These are phyloP conservation scores for Sabuloglossum arenarium DNA, from an alignment of 495 filamentous ascomycete species.

Conservation along the genomic window DNA sequence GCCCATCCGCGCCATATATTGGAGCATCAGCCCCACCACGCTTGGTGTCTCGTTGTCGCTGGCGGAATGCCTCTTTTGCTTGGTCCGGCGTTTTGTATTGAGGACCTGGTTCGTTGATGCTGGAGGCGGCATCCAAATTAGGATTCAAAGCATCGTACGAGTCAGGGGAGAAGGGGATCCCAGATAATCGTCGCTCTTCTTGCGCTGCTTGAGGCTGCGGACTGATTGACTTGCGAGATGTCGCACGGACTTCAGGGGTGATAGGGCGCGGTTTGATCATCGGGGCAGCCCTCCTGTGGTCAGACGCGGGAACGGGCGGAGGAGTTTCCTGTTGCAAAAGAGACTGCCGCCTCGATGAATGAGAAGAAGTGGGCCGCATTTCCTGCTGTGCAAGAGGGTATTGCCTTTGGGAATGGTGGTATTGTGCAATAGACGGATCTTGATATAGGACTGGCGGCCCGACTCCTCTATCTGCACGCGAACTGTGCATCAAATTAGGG, in stretches of 20 bases:
- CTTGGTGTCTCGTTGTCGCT: background rate
- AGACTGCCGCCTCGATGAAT: conserved; percentile 10
- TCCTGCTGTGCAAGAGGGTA: background rate
- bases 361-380: background rate
- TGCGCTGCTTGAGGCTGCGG: conserved; percentile 38
- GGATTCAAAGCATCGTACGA: conserved; percentile 66
- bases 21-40: conserved; percentile 19
- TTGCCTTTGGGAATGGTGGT: background rate
- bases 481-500: background rate
- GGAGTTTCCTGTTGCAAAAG: background rate
- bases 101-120: conserved; percentile 3
- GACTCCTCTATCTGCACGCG: background rate
- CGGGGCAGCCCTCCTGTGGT: background rate
- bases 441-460: background rate
- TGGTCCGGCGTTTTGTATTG: conserved; percentile 4
- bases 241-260: conserved; percentile 40
- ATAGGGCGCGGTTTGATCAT: conserved; percentile 25
- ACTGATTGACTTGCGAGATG: conserved; percentile 57
- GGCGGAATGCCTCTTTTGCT: conserved; percentile 1
- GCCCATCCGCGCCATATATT: conserved; percentile 67
- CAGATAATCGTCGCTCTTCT: conserved; percentile 31
- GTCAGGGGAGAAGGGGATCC: conserved; percentile 73
- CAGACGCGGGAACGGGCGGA: background rate
- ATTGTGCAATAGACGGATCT: background rate
- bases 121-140: conserved; percentile 4